Evolutionary conservation across 257 asterid genomes (phyloP), one percentile per base, ranked within the genome.

Genomic region (Solanum chiquidenum): DNA sequence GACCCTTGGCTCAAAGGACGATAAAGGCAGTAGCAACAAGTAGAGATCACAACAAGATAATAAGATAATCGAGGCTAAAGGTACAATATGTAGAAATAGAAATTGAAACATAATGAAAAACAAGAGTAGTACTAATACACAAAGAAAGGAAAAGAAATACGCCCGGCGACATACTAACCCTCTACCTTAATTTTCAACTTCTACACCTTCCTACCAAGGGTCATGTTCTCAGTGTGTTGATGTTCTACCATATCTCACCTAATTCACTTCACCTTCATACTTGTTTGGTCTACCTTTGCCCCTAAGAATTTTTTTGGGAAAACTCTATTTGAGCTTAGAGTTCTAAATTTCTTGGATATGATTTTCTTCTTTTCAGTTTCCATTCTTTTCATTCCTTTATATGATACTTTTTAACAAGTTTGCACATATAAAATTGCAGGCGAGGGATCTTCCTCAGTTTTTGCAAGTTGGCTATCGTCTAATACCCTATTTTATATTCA

Each of bases 401-500:
- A 72, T 58, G 72, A 34, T 68, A 86, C 33, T 3, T 4, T 80
- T 84, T 71, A 25, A 79, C 27, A 80, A 68, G 80, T 80, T 80
- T 86, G 46, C 35, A 74, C 58, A 62, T 73, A 8, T 75, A 69
- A 37, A 68, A 89, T 88, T 92, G 92, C 98, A 97, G 98, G 99
- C 98, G 86, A 93, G 99, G 93, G 98, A 97, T 95, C 99, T 97
- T 69, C 95, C 98, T 12, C 94, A 90, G 93, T 86, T 95, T 88
- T 89, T 97, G 87, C 99, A 95, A 92, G 95, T 95, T 88, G 98
- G 89, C 86, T 96, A 96, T 92, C 96, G 66, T 91, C 88, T 97
- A 85, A 93, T 97, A 87, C 99, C 99, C 40, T 96, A 94, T 90
- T 95, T 97, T 87, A 95, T 95, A 87, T 95, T 96, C 91, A 95